phyloP scores from a whole-genome alignment of 140 eudicot genomes.

The Bidens hawaiensis region DNA sequence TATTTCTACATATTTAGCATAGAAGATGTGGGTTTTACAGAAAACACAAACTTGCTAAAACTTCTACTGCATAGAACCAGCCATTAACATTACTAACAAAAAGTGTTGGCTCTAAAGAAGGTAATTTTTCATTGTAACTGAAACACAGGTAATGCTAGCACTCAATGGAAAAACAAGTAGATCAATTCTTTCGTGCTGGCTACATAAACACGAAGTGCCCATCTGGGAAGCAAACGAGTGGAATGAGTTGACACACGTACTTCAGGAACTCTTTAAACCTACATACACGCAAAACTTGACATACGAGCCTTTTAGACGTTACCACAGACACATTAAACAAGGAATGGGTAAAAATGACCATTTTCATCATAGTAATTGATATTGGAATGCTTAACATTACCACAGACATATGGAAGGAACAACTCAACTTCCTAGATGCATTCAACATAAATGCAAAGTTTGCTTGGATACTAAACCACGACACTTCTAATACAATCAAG shows the following conservation, averaged over 20 bases:
- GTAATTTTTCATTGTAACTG: not conserved
- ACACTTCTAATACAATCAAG: slow-evolving; percentile 65
- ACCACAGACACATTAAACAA: slow-evolving; percentile 13
- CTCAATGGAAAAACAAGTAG: slow-evolving; percentile 60
- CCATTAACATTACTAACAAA: no score
- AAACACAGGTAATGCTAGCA: slow-evolving; percentile 80
- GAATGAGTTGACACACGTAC: slow-evolving; percentile 43
- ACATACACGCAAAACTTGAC: slow-evolving; percentile 18
- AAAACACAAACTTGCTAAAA: no score
- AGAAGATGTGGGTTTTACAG: no score
- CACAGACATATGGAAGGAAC: slow-evolving; percentile 78
- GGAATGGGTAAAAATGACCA: slow-evolving; percentile 19
- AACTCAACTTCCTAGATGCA: slow-evolving; percentile 57
- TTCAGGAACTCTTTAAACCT: slow-evolving; percentile 45
- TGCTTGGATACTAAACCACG: slow-evolving; percentile 84
- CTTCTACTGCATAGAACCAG: no score
- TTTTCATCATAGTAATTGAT: slow-evolving; percentile 58
- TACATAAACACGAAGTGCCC: slow-evolving; percentile 41
- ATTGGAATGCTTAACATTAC: slow-evolving; percentile 71
- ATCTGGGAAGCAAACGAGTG: slow-evolving; percentile 76
- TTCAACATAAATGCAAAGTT: slow-evolving; percentile 45
- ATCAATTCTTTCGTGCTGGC: slow-evolving; percentile 59
- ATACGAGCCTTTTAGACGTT: not conserved
- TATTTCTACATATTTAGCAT: no score
- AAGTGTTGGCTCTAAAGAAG: not conserved